Evolutionary conservation across 306 rosid genomes (phyloP).

Genomic region (Gillenia trifoliata): DNA sequence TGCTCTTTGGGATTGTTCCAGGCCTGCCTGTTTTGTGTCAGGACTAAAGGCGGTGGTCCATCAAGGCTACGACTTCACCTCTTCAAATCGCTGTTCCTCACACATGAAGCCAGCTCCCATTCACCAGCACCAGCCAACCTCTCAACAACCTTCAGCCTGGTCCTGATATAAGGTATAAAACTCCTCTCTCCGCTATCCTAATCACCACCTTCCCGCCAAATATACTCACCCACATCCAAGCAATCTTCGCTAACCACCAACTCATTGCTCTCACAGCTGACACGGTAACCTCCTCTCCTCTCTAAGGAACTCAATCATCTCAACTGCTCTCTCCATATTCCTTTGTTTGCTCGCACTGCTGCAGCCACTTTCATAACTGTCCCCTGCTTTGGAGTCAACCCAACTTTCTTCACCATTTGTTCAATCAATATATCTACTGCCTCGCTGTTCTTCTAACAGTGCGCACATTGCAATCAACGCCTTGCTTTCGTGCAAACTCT

Average conservation of each 20-base stretch:
- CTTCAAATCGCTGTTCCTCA: conserved; percentile 68
- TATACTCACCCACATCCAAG: conserved; percentile 59
- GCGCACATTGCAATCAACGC: conserved; percentile 55
- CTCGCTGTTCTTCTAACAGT: conserved; percentile 49
- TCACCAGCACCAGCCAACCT: conserved; percentile 62
- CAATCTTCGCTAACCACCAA: conserved; percentile 64
- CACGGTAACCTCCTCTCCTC: conserved; percentile 35
- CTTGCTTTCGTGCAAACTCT: no score
- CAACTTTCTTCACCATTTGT: conserved; percentile 44
- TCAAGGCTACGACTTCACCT: conserved; percentile 45
- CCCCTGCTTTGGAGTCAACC: conserved; percentile 47
- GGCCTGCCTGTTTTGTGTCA: conserved; percentile 76
- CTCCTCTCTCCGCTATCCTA: conserved; percentile 51
- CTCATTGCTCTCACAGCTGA: conserved; percentile 79
- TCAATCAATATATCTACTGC: conserved; percentile 43
- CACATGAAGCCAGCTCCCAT: conserved; percentile 64
- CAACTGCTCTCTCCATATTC: conserved; percentile 62
- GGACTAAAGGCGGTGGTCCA: no score
- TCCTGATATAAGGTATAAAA: conserved; percentile 55
- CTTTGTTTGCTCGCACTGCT: conserved; percentile 54
- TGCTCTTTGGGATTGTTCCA: conserved; percentile 96
- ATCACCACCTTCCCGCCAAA: conserved; percentile 70
- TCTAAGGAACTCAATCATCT: conserved; percentile 59
- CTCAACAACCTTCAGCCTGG: conserved; percentile 74
- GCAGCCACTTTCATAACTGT: conserved; percentile 33